A percentile compares a stretch with the other conserved stretches of the same genome.
phyloP scores from a whole-genome alignment of 1,139 yeast species.

The Spencermartinsiella ligniputridi region DNA sequence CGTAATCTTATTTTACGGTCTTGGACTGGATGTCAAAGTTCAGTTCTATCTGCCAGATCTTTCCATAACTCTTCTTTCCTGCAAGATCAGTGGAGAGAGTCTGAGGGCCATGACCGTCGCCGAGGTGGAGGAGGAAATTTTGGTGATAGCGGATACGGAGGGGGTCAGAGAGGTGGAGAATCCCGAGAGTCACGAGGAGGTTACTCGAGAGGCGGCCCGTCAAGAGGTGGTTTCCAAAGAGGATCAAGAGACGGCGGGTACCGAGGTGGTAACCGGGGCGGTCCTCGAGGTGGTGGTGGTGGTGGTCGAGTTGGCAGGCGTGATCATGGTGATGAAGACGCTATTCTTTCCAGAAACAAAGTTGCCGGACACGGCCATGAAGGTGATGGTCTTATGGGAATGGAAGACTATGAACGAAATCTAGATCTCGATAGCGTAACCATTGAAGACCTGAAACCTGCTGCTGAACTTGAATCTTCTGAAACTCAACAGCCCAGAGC shows the following conservation, averaged over 20 bases:
- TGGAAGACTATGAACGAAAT: conserved; percentile 29
- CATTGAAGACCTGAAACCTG: conserved; percentile 21
- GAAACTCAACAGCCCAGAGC: conserved; percentile 9
- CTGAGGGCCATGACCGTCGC: no score
- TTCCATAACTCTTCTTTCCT: not conserved
- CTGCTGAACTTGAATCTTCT: conserved; percentile 9
- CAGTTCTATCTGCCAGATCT: not conserved
- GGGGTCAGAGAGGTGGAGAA: not conserved
- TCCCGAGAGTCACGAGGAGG: conserved; percentile 1
- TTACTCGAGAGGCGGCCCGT: not conserved
- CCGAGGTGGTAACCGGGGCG: conserved; percentile 2
- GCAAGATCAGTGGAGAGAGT: not conserved
- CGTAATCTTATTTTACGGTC: not conserved
- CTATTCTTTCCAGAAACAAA: conserved; percentile 15
- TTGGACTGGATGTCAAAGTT: not conserved
- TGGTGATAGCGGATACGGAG: not conserved
- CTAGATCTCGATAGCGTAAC: conserved; percentile 16
- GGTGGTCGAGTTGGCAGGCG: conserved; percentile 1
- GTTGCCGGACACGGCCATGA: conserved; percentile 20
- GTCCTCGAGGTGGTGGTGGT: conserved; percentile 5
- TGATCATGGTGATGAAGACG: conserved; percentile 7
- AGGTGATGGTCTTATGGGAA: conserved; percentile 34
- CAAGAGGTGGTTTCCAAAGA: conserved; percentile 1
- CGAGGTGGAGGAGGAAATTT: not conserved
- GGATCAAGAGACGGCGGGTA: not conserved